Base-by-base conservation (phyloP, 2,329 filamentous ascomycete species). In the Cladosporium sp. region DNA sequence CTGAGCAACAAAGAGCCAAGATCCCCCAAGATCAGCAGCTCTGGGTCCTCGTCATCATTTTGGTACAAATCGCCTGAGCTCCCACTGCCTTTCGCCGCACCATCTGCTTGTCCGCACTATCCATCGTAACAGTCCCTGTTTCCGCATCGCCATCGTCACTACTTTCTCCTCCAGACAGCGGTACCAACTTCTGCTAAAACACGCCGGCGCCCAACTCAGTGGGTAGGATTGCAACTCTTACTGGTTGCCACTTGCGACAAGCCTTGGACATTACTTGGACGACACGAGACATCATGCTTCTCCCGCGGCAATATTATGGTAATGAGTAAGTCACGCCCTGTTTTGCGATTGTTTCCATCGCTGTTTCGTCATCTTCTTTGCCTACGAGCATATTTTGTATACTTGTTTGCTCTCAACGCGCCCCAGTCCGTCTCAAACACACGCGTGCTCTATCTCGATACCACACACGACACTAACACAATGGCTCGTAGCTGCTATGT, bases 1-100 rank as follows among this genome's bases (percentile, higher is more conserved):
- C 52, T 55, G 52, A 55, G 52, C 52, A 55, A 42, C 51, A 40
- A 30, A 55, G 39, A 47, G 52, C 52, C 52, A 55, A 55, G 52
- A 17, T 14, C 39, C 30, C 43, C 51, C 47, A 50, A 50, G 47
- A 50, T 47, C 47, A 37, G 47, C 47, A 50, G 51, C 52, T 55
- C 25, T 22, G 30, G 37, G 36, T 47, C 52, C 30, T 55, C 52
- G 52, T 55, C 52, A 55, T 55, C 52, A 47, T 28, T 40, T 40
- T 30, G 30, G 12, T 55, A 55, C 52, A 37, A 55, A 45, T 34
- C 30, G 30, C 30, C 30, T 34, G 30, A 34, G 30, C 30, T 34
- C 30, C 30, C 30, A 50, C 43, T 47, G 43, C 22, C 43, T 47
- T 47, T 30, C 25, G 43, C 43, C 43, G 43, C 43, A 5, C 30